phyloP scores from a whole-genome alignment of 2,329 filamentous ascomycete genomes.

The Coniochaeta prunicola region DNA sequence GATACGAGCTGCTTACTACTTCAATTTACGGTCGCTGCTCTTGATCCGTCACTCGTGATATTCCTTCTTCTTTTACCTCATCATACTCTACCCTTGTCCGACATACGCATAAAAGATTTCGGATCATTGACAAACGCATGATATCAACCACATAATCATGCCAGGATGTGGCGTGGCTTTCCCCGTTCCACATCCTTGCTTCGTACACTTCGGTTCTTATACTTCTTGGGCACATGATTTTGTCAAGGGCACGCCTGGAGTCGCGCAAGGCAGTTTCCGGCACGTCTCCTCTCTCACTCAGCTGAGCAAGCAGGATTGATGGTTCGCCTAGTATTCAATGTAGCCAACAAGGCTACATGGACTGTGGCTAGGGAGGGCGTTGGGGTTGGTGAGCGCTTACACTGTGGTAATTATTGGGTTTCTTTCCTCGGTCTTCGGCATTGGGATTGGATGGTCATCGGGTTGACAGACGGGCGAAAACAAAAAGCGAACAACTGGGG shows the following conservation, averaged over 20 bases:
- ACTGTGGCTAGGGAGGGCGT: not conserved
- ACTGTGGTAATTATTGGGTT: slow-evolving; percentile 4
- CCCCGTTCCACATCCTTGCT: not conserved
- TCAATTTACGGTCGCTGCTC: no score
- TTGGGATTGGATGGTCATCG: not conserved
- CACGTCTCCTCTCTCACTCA: not conserved
- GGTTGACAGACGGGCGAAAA: not conserved
- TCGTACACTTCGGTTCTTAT: not conserved
- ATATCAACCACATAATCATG: not conserved
- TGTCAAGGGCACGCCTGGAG: not conserved
- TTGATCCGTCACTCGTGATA: no score
- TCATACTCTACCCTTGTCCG: not conserved
- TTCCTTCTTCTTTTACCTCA: not conserved
- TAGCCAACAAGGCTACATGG: not conserved
- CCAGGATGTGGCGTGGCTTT: not conserved
- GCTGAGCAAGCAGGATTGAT: not conserved
- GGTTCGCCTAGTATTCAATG: no score
- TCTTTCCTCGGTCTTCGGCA: slow-evolving; percentile 2
- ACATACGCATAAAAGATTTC: not conserved
- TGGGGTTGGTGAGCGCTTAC: slow-evolving; percentile 1
- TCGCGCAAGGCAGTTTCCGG: not conserved
- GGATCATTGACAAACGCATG: not conserved
- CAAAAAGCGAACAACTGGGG: not conserved
- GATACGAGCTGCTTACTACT: no score
- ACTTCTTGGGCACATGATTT: not conserved